phyloP scores from a whole-genome alignment of 306 rosid genomes.

The Gleditsia sinensis region DNA sequence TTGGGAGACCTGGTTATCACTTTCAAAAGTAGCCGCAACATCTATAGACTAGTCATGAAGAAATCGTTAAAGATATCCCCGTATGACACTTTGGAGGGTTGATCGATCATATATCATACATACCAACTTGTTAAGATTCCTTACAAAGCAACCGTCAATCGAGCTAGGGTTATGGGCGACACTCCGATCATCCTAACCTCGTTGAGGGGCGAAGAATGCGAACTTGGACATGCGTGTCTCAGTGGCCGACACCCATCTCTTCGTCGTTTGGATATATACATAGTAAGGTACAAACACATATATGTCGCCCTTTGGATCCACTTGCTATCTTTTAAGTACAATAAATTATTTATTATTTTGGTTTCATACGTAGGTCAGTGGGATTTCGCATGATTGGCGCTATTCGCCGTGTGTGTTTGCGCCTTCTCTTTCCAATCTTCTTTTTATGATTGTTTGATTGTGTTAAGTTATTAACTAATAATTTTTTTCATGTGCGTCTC shows the following conservation, averaged over 20 bases:
- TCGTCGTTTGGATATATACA: neutral
- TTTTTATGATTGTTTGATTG: neutral
- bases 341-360: neutral
- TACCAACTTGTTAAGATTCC: conserved; percentile 16
- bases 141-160: conserved; percentile 23
- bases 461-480: too few species aligned
- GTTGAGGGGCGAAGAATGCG: conserved; percentile 12
- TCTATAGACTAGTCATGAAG: neutral
- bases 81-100: conserved; percentile 26
- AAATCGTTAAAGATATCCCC: conserved; percentile 11
- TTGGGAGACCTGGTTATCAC: too few species aligned
- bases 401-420: too few species aligned
- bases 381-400: neutral
- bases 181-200: conserved; percentile 27
- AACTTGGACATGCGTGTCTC: conserved; percentile 38
- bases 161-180: conserved; percentile 37
- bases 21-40: neutral
- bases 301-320: conserved; percentile 11
- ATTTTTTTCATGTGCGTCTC: neutral
- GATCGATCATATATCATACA: neutral
- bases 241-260: conserved; percentile 49
- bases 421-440: neutral
- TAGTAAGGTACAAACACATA: neutral
- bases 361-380: neutral
- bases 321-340: neutral